Evolutionary conservation across 2,329 filamentous ascomycete species (phyloP).

Genomic region (Diaporthe sp.): DNA sequence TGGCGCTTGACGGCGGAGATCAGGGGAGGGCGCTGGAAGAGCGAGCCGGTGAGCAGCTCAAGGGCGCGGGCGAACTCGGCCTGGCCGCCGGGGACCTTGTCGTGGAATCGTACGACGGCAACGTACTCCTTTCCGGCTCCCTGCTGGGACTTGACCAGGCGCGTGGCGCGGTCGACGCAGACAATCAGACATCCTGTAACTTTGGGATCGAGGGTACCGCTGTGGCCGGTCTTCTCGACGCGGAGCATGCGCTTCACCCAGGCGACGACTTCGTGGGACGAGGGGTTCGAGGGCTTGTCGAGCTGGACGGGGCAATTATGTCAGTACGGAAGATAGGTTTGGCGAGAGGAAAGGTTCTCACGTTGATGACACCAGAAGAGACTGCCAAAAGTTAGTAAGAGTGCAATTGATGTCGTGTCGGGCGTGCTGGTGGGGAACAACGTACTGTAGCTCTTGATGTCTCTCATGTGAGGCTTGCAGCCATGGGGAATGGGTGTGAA

Average conservation of each 20-base stretch:
- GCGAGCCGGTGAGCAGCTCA: constrained; percentile 94
- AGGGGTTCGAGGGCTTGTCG: constrained; percentile 97
- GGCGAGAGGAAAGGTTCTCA: constrained; percentile 53
- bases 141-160: constrained; percentile 98
- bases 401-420: constrained; percentile 4
- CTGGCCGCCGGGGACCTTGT: constrained; percentile 94
- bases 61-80: constrained; percentile 93
- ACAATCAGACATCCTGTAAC: constrained; percentile 97
- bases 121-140: constrained; percentile 99
- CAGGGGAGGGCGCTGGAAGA: constrained; percentile 96
- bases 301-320: constrained; percentile 25
- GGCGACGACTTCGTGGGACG: constrained; percentile 97
- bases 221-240: constrained; percentile 97
- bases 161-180: constrained; percentile 95
- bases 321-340: neutral
- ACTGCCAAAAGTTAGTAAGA: constrained; percentile 58
- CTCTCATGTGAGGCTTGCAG: constrained; percentile 90
- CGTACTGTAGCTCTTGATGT: constrained; percentile 86
- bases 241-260: constrained; percentile 99
- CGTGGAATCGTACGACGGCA: constrained; percentile 93
- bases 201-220: constrained; percentile 97
- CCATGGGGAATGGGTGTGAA: constrained; percentile 97
- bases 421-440: neutral
- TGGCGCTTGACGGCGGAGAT: constrained; percentile 99
- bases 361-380: constrained; percentile 97